Evolutionary conservation across 805 yeast species (phyloP).

Genomic region (Blastobotrys chiropterorum): DNA sequence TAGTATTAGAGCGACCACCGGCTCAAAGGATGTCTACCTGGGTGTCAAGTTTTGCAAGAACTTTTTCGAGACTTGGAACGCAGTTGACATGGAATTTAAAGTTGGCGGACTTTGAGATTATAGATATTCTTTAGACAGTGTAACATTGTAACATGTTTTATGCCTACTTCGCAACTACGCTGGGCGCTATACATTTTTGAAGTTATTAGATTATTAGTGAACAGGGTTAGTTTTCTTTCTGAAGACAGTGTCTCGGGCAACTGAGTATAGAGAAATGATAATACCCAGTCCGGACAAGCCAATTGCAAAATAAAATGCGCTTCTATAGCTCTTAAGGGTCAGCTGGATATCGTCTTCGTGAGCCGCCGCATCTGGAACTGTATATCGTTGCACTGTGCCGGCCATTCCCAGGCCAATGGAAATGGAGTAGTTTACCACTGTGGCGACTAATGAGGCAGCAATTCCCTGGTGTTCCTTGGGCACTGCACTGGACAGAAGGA

Average conservation of each 20-base stretch:
- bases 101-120: constrained; percentile 4
- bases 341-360: not conserved
- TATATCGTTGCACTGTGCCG: constrained; percentile 47
- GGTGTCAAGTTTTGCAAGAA: constrained; percentile 65
- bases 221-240: not conserved
- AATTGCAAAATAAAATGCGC: constrained; percentile 53
- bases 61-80: constrained; percentile 62
- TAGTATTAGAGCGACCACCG: constrained; percentile 75
- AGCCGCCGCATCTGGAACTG: constrained; percentile 5
- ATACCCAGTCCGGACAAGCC: constrained; percentile 53
- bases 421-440: constrained; percentile 66
- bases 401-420: constrained; percentile 67
- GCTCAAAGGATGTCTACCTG: constrained; percentile 65
- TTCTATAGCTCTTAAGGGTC: constrained; percentile 44
- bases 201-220: not conserved
- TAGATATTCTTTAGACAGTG: not conserved
- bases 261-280: constrained; percentile 9
- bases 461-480: constrained; percentile 67
- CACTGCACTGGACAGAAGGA: constrained; percentile 51
- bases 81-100: constrained; percentile 28
- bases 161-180: not conserved
- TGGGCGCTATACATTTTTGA: not conserved
- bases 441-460: constrained; percentile 68
- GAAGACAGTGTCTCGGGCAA: not conserved
- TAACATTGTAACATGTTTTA: not conserved